A percentile compares a stretch with the other conserved stretches of the same genome.
Conservation (phyloP, 2,329 filamentous ascomycete genomes). For the Fusarium robinianum region DNA sequence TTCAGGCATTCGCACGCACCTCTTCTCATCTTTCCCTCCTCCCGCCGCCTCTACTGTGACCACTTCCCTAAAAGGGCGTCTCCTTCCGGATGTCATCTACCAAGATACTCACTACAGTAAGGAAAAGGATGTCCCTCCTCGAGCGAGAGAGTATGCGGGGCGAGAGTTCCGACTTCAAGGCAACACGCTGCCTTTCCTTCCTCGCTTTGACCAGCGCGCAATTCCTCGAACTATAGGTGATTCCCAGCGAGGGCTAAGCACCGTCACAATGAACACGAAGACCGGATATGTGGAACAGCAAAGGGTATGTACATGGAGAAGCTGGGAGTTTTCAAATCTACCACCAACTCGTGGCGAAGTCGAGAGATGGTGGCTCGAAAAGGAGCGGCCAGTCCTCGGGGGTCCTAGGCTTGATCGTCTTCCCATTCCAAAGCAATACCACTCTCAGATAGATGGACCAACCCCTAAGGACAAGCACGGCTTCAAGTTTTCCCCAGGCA, state of each 20-base stretch:
- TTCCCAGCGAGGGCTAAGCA: conserved; percentile 50
- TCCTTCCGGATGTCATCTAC: conserved; percentile 71
- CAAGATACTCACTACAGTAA: conserved; percentile 85
- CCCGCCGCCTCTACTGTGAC: conserved; percentile 30
- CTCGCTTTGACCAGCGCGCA: conserved; percentile 72
- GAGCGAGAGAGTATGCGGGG: conserved; percentile 81
- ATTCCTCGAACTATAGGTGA: conserved; percentile 59
- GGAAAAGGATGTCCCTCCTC: conserved; percentile 79
- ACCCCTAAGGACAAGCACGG: conserved; percentile 82
- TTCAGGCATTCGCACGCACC: conserved; percentile 16
- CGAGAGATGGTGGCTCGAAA: conserved; percentile 64
- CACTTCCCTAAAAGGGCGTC: conserved; percentile 31
- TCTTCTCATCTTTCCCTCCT: conserved; percentile 38
- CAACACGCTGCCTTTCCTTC: conserved; percentile 76
- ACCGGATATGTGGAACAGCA: conserved; percentile 53
- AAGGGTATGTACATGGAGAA: conserved; percentile 56
- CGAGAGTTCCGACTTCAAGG: conserved; percentile 80
- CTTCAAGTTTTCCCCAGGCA: conserved; percentile 83
- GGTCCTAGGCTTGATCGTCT: conserved; percentile 19
- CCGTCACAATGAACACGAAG: conserved; percentile 58
- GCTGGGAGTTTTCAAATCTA: conserved; percentile 75
- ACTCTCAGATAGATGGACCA: conserved; percentile 87
- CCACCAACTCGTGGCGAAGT: conserved; percentile 77
- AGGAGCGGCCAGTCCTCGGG: conserved; percentile 20
- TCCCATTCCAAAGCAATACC: conserved; percentile 43